Conservation (phyloP, 306 rosid species). For the Astragalus membranaceus region DNA sequence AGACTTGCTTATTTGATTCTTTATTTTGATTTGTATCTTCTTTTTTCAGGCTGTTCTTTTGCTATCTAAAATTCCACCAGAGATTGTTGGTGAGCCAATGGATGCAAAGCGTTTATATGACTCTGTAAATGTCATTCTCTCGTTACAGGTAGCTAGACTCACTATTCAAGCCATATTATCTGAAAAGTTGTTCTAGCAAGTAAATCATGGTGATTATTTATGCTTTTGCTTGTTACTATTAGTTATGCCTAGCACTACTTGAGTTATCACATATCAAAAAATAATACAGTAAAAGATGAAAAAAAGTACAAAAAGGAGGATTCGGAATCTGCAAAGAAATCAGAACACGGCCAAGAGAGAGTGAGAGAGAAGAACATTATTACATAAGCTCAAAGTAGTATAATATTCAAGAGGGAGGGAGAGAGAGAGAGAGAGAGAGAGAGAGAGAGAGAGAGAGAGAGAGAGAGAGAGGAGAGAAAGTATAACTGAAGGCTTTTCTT, state of each 20-base stretch:
- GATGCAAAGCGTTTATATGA: constrained; percentile 44
- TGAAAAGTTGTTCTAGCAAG: constrained; percentile 3
- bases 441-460: too few species aligned
- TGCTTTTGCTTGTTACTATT: neutral
- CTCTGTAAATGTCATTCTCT: constrained; percentile 76
- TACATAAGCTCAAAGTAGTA: too few species aligned
- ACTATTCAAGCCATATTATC: neutral
- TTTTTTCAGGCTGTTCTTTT: constrained; percentile 58
- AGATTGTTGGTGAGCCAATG: constrained; percentile 67
- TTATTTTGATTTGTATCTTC: neutral
- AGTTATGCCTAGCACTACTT: neutral
- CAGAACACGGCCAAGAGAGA: too few species aligned
- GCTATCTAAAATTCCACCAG: constrained; percentile 57
- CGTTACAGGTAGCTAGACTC: constrained; percentile 64
- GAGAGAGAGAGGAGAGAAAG: too few species aligned
- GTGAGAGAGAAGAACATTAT: too few species aligned
- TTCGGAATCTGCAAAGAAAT: too few species aligned
- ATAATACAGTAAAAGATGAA: neutral
- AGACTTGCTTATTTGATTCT: constrained; percentile 5
- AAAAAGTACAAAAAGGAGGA: too few species aligned
- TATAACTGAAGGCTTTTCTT: neutral
- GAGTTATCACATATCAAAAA: neutral
- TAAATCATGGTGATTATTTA: neutral
- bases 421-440: too few species aligned
- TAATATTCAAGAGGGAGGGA: too few species aligned